Conservation (phyloP, 352 stramenopile species). For the Globisporangium solare region DNA sequence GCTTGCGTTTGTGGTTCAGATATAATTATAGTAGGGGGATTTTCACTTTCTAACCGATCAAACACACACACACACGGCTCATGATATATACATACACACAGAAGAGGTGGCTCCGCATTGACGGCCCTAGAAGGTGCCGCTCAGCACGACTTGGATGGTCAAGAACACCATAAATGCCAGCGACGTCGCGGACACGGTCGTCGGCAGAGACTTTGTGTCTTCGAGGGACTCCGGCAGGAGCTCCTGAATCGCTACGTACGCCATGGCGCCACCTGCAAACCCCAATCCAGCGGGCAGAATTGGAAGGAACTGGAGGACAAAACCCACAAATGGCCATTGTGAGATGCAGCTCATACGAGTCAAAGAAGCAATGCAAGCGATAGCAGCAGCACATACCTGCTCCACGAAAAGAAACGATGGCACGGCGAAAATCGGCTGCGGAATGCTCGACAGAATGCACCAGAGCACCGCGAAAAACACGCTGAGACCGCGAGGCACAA, state of each 20-base stretch:
- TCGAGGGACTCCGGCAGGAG: conserved; percentile 78
- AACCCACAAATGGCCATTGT: neutral
- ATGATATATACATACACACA: conserved; percentile 1
- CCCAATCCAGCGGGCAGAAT: conserved; percentile 94
- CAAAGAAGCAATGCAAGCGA: neutral
- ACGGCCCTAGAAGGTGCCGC: conserved; percentile 27
- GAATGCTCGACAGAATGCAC: conserved; percentile 90
- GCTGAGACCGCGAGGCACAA: conserved; percentile 91
- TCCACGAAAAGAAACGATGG: conserved; percentile 92
- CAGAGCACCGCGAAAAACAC: conserved; percentile 83
- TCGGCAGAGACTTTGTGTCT: conserved; percentile 75
- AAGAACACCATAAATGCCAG: conserved; percentile 81
- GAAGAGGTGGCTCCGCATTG: neutral
- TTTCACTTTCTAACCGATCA: conserved; percentile 8
- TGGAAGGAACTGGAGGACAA: conserved; percentile 91
- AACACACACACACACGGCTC: neutral
- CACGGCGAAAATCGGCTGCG: conserved; percentile 97
- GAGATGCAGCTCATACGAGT: neutral
- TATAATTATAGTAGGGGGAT: conserved; percentile 10
- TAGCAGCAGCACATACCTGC: conserved; percentile 21
- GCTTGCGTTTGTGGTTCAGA: neutral
- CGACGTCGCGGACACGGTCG: conserved; percentile 61
- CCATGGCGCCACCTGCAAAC: conserved; percentile 97
- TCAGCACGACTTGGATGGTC: conserved; percentile 77
- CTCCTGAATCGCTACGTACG: conserved; percentile 91